phyloP scores from a whole-genome alignment of 2,329 filamentous ascomycete genomes.

The Xylariaceae sp. region DNA sequence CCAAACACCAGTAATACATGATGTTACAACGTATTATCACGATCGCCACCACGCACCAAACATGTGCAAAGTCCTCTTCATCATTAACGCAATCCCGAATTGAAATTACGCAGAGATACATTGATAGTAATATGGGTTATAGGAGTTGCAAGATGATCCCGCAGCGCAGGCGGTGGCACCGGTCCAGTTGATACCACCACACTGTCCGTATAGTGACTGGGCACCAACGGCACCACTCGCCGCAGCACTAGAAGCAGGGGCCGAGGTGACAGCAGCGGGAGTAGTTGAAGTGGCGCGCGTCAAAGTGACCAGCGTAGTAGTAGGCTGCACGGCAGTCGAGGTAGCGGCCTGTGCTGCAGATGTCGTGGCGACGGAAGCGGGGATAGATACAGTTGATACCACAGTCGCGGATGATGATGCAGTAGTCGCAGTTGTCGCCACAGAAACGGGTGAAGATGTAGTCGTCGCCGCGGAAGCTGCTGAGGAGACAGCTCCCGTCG shows the following conservation, averaged over 20 bases:
- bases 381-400: too few relatives aligned
- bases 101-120: constrained; percentile 26
- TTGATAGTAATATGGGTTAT: constrained; percentile 47
- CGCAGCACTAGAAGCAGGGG: constrained; percentile 3
- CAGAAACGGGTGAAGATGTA: background rate
- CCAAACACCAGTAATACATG: too few relatives aligned
- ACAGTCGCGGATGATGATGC: too few relatives aligned
- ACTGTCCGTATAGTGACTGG: constrained; percentile 38
- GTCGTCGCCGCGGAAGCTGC: background rate
- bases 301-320: constrained; percentile 12
- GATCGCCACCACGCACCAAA: too few relatives aligned
- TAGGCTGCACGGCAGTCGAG: constrained; percentile 4
- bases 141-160: constrained; percentile 38
- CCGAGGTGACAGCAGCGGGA: constrained; percentile 3
- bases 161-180: constrained; percentile 39
- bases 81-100: too few relatives aligned
- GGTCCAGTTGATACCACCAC: constrained; percentile 42
- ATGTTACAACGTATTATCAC: too few relatives aligned
- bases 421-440: too few relatives aligned
- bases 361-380: background rate
- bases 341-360: background rate
- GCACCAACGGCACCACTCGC: constrained; percentile 14
- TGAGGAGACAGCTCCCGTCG: constrained; percentile 7
- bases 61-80: too few relatives aligned
- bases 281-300: constrained; percentile 13